Base-by-base conservation (phyloP, 257 asterid genomes). In the Leptodermis oblonga region DNA sequence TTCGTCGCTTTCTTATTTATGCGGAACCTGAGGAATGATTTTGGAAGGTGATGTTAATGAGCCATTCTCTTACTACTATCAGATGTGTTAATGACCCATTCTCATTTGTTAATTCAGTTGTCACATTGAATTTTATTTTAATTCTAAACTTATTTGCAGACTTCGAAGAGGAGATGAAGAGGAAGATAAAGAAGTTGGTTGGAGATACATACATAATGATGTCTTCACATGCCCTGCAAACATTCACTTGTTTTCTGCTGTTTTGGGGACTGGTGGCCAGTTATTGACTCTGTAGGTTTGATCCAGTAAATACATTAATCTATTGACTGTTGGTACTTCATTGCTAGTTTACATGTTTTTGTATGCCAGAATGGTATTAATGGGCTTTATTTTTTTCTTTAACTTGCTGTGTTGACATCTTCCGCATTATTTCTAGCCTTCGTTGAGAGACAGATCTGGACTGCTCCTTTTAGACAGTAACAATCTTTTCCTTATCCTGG, bases 171-270 rank as follows among this genome's bases (percentile, higher is more conserved):
- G 85, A 70, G 92, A 87, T 80, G 96, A 86, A 77, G 96, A 88
- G 71, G 98, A 87, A 83, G 95, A 84, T 78, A 87, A 82, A 72
- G 97, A 90, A 78, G 87, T 82, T 65, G 93, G 94, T 36, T 83
- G 88, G 97, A 90, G 88, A 80, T 80, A 85, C 75, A 81, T 84
- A 67, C 97, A 86, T 7, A 85, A 83, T 51, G 96, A 90, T 53
- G 90, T 85, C 46, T 82, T 87, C 77, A 79, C 86, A 79, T 85
- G 86, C 81, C 97, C 96, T 28, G 55, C 87, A 18, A 63, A 84
- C 69, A 64, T 84, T 49, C 87, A 88, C 59, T 79, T 93, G 78
- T 70, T 93, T 72, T 82, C 87, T 69, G 95, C 97, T 68, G 78
- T 90, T 75, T 56, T 90, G 77, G 96, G 96, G 36, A 79, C 88